These are phyloP conservation scores for Berberis thunbergii DNA, from an alignment of 164 flowering plant species.

Conservation along the genomic window DNA sequence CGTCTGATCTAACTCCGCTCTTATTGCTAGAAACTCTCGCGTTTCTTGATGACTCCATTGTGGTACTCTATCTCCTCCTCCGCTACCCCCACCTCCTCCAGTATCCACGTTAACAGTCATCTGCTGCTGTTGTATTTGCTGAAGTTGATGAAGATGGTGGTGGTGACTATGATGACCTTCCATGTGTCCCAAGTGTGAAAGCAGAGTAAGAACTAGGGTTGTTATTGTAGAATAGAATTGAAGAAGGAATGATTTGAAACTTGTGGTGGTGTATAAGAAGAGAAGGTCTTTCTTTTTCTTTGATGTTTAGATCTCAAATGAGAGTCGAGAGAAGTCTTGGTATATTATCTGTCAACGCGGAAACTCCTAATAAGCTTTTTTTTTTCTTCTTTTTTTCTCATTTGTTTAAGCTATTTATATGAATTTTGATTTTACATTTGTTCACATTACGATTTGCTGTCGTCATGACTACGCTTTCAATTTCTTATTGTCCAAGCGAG, in stretches of 20 bases:
- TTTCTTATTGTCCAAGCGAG: too few relatives aligned
- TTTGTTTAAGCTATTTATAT: background rate
- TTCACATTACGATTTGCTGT: constrained; percentile 22
- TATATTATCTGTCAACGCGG: constrained; percentile 25
- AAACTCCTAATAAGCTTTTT: constrained; percentile 5
- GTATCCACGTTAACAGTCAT: constrained; percentile 12
- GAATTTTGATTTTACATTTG: constrained; percentile 20
- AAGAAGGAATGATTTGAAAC: too few relatives aligned
- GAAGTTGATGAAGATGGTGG: constrained; percentile 20
- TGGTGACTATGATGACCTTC: constrained; percentile 30
- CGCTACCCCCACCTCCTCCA: background rate
- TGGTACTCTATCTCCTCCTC: constrained; percentile 52
- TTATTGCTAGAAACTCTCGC: constrained; percentile 54
- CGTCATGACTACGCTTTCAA: constrained; percentile 33
- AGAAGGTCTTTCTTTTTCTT: too few relatives aligned
- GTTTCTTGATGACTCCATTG: constrained; percentile 89
- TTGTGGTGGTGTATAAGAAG: too few relatives aligned
- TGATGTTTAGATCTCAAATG: too few relatives aligned
- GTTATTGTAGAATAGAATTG: too few relatives aligned
- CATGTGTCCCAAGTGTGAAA: constrained; percentile 19
- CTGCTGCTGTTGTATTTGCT: constrained; percentile 19
- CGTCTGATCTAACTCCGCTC: constrained; percentile 68
- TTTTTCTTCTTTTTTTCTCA: constrained; percentile 6
- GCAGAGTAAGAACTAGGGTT: constrained; percentile 1
- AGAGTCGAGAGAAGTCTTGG: background rate